A percentile compares a stretch with the other conserved stretches of the same genome.
These are phyloP conservation scores for Pestalotiopsis fici DNA, from an alignment of 2,329 filamentous ascomycete species.

Conservation along the genomic window DNA sequence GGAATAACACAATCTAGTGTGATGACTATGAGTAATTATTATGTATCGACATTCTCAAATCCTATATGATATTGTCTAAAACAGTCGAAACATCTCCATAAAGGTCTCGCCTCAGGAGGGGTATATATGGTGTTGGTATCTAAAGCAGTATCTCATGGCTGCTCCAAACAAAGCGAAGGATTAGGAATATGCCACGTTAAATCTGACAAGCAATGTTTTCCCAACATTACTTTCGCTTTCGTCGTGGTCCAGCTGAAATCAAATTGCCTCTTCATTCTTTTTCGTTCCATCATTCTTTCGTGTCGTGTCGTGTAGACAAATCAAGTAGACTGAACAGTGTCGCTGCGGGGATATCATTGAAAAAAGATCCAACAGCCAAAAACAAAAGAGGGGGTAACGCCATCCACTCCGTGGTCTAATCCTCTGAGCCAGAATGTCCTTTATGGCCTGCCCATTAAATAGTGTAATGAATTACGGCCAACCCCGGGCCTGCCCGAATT, in stretches of 20 bases:
- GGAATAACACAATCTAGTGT: background rate
- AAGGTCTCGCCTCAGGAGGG: background rate
- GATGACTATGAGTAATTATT: background rate
- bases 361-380: background rate
- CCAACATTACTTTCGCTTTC: background rate
- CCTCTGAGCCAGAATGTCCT: conserved; percentile 5
- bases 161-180: background rate
- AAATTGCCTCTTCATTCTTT: background rate
- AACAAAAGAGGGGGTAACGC: background rate
- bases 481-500: background rate
- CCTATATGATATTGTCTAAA: background rate
- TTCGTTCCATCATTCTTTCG: background rate
- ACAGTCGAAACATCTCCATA: background rate
- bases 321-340: background rate
- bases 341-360: background rate
- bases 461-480: background rate
- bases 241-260: background rate
- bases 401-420: conserved; percentile 1
- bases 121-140: background rate
- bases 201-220: background rate
- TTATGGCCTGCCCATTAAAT: conserved; percentile 1
- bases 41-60: background rate
- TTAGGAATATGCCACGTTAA: background rate
- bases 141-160: background rate
- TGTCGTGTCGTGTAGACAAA: background rate